These are phyloP conservation scores for Fusarium sp. DNA, from an alignment of 2,329 filamentous ascomycete species.

Conservation along the genomic window DNA sequence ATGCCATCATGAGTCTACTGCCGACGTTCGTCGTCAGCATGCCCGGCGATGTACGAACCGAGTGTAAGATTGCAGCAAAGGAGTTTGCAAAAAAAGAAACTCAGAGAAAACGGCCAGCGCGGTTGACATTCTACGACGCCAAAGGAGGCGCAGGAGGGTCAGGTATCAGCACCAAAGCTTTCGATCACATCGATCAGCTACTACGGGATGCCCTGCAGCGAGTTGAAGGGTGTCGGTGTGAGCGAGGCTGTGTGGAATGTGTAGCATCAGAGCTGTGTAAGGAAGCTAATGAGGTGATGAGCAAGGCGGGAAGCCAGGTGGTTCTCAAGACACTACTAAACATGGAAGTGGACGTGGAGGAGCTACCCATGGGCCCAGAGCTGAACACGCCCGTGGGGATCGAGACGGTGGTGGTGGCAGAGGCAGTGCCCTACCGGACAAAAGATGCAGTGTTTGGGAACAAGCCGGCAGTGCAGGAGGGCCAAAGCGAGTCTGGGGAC, in stretches of 20 bases:
- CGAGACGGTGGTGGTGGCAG: conserved; percentile 81
- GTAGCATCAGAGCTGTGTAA: conserved; percentile 85
- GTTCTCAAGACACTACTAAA: conserved; percentile 79
- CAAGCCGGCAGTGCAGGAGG: conserved; percentile 20
- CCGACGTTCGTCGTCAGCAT: conserved; percentile 90
- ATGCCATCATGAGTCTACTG: conserved; percentile 84
- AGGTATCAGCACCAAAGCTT: conserved; percentile 90
- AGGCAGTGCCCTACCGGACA: conserved; percentile 63
- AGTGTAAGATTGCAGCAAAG: conserved; percentile 89
- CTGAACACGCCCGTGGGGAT: conserved; percentile 72
- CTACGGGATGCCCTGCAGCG: conserved; percentile 77
- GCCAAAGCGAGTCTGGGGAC: not conserved
- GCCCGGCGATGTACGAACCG: conserved; percentile 90
- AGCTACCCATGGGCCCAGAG: conserved; percentile 85
- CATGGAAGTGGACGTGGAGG: conserved; percentile 79
- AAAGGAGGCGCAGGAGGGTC: conserved; percentile 85
- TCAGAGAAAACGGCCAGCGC: conserved; percentile 79
- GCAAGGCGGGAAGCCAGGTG: conserved; percentile 84
- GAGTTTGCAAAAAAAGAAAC: conserved; percentile 79
- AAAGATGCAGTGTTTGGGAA: conserved; percentile 23
- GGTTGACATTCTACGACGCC: conserved; percentile 93
- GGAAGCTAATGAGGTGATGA: conserved; percentile 90
- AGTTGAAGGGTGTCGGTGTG: conserved; percentile 77
- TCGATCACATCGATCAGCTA: conserved; percentile 86
- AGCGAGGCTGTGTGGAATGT: conserved; percentile 87